These are phyloP conservation scores for Paramecium primaurelia DNA, from an alignment of 73 alveolate species.

Conservation along the genomic window DNA sequence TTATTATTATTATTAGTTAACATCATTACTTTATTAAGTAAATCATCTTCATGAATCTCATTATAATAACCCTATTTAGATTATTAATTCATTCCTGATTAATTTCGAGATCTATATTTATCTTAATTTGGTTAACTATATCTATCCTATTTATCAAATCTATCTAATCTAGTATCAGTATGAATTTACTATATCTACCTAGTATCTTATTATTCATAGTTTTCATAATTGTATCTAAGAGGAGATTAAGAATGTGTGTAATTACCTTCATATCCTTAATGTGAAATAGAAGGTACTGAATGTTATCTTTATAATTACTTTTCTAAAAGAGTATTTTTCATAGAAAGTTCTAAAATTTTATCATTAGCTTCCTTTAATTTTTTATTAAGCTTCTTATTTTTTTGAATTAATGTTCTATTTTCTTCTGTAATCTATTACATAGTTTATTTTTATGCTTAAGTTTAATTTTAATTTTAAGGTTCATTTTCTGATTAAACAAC, in stretches of 20 bases:
- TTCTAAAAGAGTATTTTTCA: conserved; percentile 8
- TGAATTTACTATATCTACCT: neutral
- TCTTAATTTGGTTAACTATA: neutral
- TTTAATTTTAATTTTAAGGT: neutral
- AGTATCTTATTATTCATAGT: neutral
- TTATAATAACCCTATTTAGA: neutral
- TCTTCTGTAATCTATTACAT: conserved; percentile 21
- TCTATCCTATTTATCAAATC: neutral
- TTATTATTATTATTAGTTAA: neutral
- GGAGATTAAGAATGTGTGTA: conserved; percentile 32
- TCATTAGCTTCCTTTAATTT: conserved; percentile 53
- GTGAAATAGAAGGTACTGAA: neutral
- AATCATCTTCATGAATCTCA: neutral
- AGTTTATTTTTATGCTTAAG: conserved; percentile 9
- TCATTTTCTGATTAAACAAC: neutral
- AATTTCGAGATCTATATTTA: neutral
- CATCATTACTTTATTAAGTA: conserved; percentile 17
- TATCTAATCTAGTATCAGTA: neutral
- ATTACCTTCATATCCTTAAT: neutral
- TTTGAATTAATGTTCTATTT: neutral
- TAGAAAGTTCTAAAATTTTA: conserved; percentile 41
- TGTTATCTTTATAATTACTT: neutral
- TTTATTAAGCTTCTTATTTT: neutral
- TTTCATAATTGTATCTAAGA: neutral
- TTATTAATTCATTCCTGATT: neutral